These are phyloP conservation scores for Apophysomyces ossiformis DNA, from an alignment of 371 early-diverging fungal genomes.

Conservation along the genomic window DNA sequence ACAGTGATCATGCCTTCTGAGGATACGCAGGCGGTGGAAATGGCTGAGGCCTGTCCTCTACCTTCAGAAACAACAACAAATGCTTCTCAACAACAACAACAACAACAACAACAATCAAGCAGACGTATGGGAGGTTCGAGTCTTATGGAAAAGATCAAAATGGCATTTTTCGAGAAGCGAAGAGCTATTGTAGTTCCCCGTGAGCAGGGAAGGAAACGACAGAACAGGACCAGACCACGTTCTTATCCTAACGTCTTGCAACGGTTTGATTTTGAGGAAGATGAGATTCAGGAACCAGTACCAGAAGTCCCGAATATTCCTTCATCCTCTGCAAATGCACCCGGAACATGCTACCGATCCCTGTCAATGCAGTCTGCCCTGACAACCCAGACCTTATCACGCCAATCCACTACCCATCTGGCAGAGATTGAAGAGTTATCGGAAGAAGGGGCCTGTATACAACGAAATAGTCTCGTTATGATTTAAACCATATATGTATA, in stretches of 20 bases:
- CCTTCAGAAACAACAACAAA: constrained; percentile 2
- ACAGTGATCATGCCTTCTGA: constrained; percentile 24
- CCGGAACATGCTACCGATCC: constrained; percentile 11
- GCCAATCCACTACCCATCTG: constrained; percentile 29
- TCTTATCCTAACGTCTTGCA: constrained; percentile 41
- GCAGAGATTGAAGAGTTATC: constrained; percentile 25
- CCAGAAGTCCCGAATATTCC: not conserved
- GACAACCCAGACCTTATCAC: constrained; percentile 22
- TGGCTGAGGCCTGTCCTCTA: not conserved
- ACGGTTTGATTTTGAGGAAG: constrained; percentile 21
- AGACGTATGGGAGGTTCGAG: constrained; percentile 23
- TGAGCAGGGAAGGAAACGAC: constrained; percentile 23
- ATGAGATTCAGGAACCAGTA: constrained; percentile 6
- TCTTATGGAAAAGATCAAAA: constrained; percentile 45
- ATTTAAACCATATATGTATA: not conserved
- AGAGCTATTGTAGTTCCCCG: constrained; percentile 26
- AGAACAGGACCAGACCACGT: constrained; percentile 33
- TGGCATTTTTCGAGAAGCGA: constrained; percentile 46
- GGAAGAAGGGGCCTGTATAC: constrained; percentile 5
- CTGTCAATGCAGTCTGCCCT: constrained; percentile 17
- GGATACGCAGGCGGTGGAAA: constrained; percentile 3
- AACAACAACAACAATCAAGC: constrained; percentile 15
- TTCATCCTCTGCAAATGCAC: constrained; percentile 8
- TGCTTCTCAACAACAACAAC: not conserved
- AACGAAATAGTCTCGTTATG: constrained; percentile 10